Evolutionary conservation across 176 grass and related monocot species (phyloP).

Genomic region (Avena sativa): DNA sequence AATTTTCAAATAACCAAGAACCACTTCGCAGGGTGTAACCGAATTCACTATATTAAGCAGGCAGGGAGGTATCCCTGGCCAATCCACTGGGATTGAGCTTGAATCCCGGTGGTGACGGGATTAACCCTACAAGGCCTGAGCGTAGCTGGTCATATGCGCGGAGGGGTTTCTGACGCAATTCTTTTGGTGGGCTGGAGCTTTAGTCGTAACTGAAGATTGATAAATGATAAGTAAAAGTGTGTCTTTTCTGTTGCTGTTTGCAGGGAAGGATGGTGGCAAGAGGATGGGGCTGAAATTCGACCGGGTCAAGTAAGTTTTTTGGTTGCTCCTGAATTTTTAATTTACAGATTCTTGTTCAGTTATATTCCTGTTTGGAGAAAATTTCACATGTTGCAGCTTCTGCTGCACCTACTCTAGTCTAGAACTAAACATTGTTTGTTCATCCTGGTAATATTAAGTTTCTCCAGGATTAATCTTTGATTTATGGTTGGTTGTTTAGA

Average conservation of each 20-base stretch:
- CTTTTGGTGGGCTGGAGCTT: neutral
- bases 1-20: too few relatives aligned
- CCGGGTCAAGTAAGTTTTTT: constrained; percentile 69
- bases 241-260: constrained; percentile 9
- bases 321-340: neutral
- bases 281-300: constrained; percentile 91
- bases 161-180: neutral
- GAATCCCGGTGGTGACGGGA: too few relatives aligned
- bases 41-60: too few relatives aligned
- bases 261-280: constrained; percentile 87
- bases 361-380: neutral
- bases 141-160: neutral
- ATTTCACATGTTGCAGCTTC: neutral
- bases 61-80: too few relatives aligned
- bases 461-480: neutral
- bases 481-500: neutral
- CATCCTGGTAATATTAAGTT: neutral
- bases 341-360: neutral
- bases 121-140: too few relatives aligned
- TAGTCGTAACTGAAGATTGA: neutral
- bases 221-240: neutral
- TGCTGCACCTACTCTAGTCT: neutral
- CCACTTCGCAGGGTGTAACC: too few relatives aligned
- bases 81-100: too few relatives aligned
- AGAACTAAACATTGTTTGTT: neutral